Conservation (phyloP, 441 rosid species). For the Adansonia gregorii region DNA sequence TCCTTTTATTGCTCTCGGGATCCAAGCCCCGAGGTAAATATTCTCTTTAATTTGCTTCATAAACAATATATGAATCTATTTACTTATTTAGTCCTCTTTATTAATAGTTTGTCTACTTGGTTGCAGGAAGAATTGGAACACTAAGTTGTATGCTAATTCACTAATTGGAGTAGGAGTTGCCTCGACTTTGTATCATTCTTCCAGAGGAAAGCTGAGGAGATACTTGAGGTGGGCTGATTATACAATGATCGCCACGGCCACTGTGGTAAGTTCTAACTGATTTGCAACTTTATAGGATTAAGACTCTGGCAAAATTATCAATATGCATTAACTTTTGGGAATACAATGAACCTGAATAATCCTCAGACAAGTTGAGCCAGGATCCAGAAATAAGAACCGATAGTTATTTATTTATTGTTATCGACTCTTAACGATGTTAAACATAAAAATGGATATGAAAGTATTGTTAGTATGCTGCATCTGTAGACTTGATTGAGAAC, state of each 20-base stretch:
- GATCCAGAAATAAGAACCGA: background rate
- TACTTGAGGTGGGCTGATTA: conserved; percentile 90
- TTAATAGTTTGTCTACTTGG: conserved; percentile 24
- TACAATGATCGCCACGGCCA: conserved; percentile 90
- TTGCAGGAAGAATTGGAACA: conserved; percentile 72
- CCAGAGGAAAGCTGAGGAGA: conserved; percentile 77
- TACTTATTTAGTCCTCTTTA: background rate
- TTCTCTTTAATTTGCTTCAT: conserved; percentile 23
- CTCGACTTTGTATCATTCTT: conserved; percentile 85
- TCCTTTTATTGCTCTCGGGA: conserved; percentile 85
- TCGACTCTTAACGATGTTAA: background rate
- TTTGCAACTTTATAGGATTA: background rate
- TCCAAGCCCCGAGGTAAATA: conserved; percentile 86
- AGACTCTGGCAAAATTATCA: background rate
- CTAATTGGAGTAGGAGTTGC: conserved; percentile 92
- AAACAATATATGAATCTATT: background rate
- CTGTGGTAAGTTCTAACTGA: conserved; percentile 56
- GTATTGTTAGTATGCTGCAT: background rate
- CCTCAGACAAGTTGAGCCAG: too few relatives aligned
- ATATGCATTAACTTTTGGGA: background rate
- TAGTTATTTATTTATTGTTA: background rate
- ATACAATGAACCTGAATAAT: background rate
- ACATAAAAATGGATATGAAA: background rate
- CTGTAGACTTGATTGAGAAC: background rate
- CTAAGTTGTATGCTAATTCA: conserved; percentile 86